phyloP scores from a whole-genome alignment of 495 filamentous ascomycete genomes.

The Lentithecium fluviatile region DNA sequence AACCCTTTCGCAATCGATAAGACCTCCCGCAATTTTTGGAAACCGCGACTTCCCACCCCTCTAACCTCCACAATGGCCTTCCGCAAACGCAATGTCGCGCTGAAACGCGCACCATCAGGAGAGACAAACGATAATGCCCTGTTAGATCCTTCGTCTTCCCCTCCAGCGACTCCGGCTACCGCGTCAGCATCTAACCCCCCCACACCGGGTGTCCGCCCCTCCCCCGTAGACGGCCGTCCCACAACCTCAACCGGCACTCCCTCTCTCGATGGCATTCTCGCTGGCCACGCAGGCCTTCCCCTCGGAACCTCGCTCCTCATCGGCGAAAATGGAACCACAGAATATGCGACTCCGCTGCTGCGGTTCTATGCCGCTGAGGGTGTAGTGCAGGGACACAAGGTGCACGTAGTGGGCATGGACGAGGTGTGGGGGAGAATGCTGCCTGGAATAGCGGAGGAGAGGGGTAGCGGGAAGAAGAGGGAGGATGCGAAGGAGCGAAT shows the following conservation, averaged over 20 bases:
- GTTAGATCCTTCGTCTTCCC: neutral
- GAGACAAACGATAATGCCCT: neutral
- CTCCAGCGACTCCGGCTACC: conserved; percentile 1
- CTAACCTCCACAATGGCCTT: conserved; percentile 68
- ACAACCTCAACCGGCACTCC: conserved; percentile 89
- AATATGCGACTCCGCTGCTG: conserved; percentile 82
- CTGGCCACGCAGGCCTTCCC: conserved; percentile 83
- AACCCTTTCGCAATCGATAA: conserved; percentile 14
- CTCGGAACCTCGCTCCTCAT: conserved; percentile 77
- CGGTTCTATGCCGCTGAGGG: conserved; percentile 93
- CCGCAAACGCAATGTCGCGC: conserved; percentile 77
- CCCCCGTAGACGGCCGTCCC: conserved; percentile 80
- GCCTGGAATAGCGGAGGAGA: conserved; percentile 62
- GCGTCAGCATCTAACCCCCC: neutral
- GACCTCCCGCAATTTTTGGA: neutral
- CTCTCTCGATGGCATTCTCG: conserved; percentile 80
- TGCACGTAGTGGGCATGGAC: conserved; percentile 78
- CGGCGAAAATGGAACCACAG: conserved; percentile 92
- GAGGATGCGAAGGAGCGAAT: conserved; percentile 65
- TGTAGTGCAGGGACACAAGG: conserved; percentile 82
- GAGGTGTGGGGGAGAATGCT: conserved; percentile 80
- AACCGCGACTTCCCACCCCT: neutral
- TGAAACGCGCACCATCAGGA: conserved; percentile 44
- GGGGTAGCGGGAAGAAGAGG: conserved; percentile 43
- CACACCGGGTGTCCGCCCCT: conserved; percentile 73